Conservation (phyloP, 345 rosid genomes). For the Pseudoturritis turrita region DNA sequence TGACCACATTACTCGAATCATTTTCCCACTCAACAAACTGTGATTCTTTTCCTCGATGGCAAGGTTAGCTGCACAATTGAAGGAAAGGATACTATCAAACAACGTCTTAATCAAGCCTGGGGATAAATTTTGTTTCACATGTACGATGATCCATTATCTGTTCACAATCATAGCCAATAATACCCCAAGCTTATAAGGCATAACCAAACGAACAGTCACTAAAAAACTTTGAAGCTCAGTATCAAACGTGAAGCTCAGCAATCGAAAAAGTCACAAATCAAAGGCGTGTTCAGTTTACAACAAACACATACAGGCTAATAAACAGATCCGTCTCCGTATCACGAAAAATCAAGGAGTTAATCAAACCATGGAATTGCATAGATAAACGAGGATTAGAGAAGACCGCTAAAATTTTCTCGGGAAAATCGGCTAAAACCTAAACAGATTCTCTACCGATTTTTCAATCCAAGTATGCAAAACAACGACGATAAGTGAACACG, state of each 20-base stretch:
- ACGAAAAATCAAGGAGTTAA: not conserved
- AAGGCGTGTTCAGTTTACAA: not conserved
- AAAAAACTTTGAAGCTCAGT: not conserved
- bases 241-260: not conserved
- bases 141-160: not conserved
- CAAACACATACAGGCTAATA: not conserved
- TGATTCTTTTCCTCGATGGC: constrained; percentile 68
- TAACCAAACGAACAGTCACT: not conserved
- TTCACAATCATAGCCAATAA: no score
- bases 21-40: constrained; percentile 51
- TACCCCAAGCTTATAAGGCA: not conserved
- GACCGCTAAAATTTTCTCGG: not conserved
- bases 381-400: not conserved
- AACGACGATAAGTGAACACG: not conserved
- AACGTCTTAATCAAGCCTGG: not conserved
- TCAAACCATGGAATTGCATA: not conserved
- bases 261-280: not conserved
- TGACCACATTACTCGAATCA: constrained; percentile 69
- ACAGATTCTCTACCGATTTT: not conserved
- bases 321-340: not conserved
- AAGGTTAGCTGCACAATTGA: constrained; percentile 41
- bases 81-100: not conserved
- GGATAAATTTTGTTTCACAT: not conserved
- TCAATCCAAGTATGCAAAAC: not conserved
- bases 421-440: not conserved